Percentiles rank a stretch among this genome's conserved stretches.
These are phyloP conservation scores for Suhomyces kunorum DNA, from an alignment of 1,139 yeast genomes.

Conservation along the genomic window DNA sequence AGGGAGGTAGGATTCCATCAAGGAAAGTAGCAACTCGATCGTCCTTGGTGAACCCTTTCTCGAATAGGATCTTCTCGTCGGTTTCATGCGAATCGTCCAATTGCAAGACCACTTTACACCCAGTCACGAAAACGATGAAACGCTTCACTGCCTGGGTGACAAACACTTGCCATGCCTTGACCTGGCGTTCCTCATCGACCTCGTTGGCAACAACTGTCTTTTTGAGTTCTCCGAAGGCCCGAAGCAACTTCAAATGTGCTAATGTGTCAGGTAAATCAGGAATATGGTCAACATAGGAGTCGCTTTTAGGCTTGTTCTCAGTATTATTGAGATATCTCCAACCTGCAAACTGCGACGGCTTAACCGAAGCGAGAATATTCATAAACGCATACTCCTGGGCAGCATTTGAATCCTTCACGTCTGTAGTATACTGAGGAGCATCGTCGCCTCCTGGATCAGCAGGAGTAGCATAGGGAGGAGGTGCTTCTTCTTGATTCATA, in stretches of 20 bases:
- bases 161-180: conserved; percentile 33
- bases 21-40: conserved; percentile 5
- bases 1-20: conserved; percentile 28
- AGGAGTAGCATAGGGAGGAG: background rate
- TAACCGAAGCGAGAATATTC: conserved; percentile 6
- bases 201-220: conserved; percentile 12
- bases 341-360: conserved; percentile 4
- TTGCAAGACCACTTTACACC: conserved; percentile 14
- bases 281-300: conserved; percentile 9
- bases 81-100: conserved; percentile 1
- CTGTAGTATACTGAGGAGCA: background rate
- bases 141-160: conserved; percentile 33
- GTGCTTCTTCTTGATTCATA: background rate
- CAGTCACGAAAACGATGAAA: conserved; percentile 30
- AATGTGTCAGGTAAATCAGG: conserved; percentile 18
- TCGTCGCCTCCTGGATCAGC: background rate
- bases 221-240: conserved; percentile 30
- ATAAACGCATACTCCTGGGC: conserved; percentile 2
- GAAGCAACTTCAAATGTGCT: conserved; percentile 35
- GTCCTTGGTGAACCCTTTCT: conserved; percentile 5
- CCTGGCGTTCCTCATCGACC: conserved; percentile 3
- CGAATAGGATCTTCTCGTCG: conserved; percentile 8
- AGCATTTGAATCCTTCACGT: background rate
- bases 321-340: conserved; percentile 1
- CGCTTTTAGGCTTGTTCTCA: background rate